phyloP scores from a whole-genome alignment of 2,329 filamentous ascomycete species.

The Aspergillus sp. region DNA sequence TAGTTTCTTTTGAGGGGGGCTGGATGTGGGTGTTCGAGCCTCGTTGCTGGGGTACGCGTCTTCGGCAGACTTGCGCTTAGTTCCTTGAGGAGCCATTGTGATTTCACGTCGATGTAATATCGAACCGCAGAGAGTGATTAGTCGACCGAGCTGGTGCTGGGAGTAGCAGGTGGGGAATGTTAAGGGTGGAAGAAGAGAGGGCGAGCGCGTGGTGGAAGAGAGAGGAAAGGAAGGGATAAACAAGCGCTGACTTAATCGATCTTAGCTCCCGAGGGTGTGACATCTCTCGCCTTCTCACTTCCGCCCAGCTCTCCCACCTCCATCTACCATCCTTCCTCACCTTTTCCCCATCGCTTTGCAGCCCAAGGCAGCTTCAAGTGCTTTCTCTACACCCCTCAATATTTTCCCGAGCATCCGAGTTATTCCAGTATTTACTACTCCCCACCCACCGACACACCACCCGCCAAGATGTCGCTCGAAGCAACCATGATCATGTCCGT shows the following conservation, averaged over 20 bases:
- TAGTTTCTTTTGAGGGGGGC: constrained; percentile 63
- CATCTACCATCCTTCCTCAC: constrained; percentile 14
- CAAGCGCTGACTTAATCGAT: constrained; percentile 36
- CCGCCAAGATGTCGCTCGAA: constrained; percentile 89
- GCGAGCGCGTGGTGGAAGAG: constrained; percentile 15
- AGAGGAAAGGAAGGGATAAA: constrained; percentile 36
- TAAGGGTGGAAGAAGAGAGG: constrained; percentile 7
- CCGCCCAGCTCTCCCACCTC: constrained; percentile 28
- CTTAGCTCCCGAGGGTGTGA: constrained; percentile 22
- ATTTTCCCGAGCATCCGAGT: background rate
- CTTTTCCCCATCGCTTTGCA: constrained; percentile 10
- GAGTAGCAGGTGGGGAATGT: background rate
- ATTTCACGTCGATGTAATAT: background rate
- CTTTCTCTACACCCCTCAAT: background rate
- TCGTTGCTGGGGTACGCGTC: constrained; percentile 48
- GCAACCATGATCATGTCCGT: constrained; percentile 90
- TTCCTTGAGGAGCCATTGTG: constrained; percentile 38
- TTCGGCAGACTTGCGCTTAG: constrained; percentile 43
- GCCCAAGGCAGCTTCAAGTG: background rate
- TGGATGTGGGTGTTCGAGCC: constrained; percentile 47
- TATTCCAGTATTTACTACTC: constrained; percentile 1
- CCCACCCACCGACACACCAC: constrained; percentile 7
- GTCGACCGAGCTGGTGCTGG: background rate
- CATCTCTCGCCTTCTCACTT: constrained; percentile 25
- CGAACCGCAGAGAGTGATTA: background rate